These are phyloP conservation scores for Artemisia argyi DNA, from an alignment of 129 eudicot genomes.

Conservation along the genomic window DNA sequence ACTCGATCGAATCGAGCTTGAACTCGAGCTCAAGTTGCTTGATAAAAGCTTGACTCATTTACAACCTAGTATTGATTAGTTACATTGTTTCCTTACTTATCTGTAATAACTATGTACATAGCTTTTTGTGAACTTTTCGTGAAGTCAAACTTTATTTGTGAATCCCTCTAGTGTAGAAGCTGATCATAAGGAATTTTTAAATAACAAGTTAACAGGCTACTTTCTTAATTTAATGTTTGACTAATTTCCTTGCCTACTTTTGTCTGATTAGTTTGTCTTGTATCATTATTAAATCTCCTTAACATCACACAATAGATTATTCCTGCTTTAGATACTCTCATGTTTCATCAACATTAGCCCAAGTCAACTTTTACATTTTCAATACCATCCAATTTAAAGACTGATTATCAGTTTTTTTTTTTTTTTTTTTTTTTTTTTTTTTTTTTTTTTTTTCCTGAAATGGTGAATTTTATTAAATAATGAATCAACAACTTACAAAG, in stretches of 20 bases:
- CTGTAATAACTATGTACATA: neutral
- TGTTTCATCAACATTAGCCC: constrained; percentile 3
- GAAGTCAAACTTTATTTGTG: no score
- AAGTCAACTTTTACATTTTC: constrained; percentile 4
- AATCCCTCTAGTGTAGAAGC: constrained; percentile 15
- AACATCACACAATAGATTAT: neutral
- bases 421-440: no score
- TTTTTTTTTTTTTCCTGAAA: no score
- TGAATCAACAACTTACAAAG: no score
- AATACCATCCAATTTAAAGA: constrained; percentile 6
- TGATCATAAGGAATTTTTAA: constrained; percentile 10
- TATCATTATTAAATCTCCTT: constrained; percentile 15
- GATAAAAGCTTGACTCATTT: no score
- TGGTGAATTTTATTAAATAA: no score
- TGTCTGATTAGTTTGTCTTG: constrained; percentile 41
- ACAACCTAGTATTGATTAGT: no score
- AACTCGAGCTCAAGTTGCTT: no score
- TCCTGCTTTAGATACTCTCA: neutral
- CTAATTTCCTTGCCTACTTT: constrained; percentile 29
- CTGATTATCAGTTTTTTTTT: neutral
- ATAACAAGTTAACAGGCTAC: constrained; percentile 14
- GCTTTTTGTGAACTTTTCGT: constrained; percentile 8
- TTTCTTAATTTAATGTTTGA: constrained; percentile 30
- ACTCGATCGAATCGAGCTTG: no score
- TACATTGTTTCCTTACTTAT: no score